Evolutionary conservation across 2,329 filamentous ascomycete genomes (phyloP), one percentile per base, ranked within the genome.

Genomic region (Periconia sp.): DNA sequence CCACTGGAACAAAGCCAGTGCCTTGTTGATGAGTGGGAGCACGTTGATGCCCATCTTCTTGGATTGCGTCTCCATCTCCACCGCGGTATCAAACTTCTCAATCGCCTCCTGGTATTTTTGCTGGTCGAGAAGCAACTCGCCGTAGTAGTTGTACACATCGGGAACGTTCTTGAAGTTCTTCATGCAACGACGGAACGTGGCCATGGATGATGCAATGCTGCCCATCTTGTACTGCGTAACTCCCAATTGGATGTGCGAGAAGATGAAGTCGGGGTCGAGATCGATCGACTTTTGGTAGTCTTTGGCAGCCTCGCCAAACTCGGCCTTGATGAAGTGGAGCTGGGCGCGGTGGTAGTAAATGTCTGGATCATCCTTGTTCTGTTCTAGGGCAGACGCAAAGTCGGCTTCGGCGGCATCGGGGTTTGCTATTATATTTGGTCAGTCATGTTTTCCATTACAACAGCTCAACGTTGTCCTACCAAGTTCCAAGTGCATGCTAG

Each of bases 201-300:
- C 93, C 92, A 97, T 97, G 45, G 92, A 96, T 9, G 92, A 97
- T 8, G 94, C 94, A 54, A 99, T 90, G 30, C 91, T 96, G 63
- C 94, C 94, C 89, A 97, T 95, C 87, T 99, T 99, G 82, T 99
- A 99, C 78, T 99, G 94, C 47, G 94, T 99, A 49, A 99, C 94
- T 74, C 94, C 94, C 42, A 99, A 90, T 77, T 99, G 94, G 69
- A 99, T 99, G 79, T 99, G 94, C 8, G 93, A 97, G 84, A 96
- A 99, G 79, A 99, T 99, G 77, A 99, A 99, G 63, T 91, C 87
- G 64, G 86, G 85, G 80, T 99, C 94, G 30, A 99, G 84, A 67
- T 99, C 94, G 69, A 99, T 99, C 2, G 94, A 97, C 79, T 96
- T 97, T 76, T 99, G 94, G 80, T 99, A 99, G 79, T 99, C 94